Evolutionary conservation across 2,329 filamentous ascomycete genomes (phyloP), one percentile per base, ranked within the genome.

Genomic region (Aspergillus spinulosporus): DNA sequence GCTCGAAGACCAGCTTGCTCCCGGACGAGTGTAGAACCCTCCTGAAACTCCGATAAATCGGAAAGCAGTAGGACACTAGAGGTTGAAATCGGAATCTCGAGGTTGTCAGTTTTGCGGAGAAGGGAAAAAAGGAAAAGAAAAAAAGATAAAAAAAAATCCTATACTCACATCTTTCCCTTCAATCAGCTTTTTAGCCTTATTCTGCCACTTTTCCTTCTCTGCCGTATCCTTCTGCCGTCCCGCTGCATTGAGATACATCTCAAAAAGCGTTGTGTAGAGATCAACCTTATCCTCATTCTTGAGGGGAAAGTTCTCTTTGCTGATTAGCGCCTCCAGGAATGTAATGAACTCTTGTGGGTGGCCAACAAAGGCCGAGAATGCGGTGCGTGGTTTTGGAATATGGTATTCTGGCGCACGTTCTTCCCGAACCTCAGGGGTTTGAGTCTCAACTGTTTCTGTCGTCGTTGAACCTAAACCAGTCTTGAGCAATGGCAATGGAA

Each of bases 281-380:
- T 99, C 95, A 1, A 88, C 84, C 61, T 86, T 89, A 69, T 97
- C 89, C 6, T 85, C 82, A 36, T 89, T 81, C 15, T 85, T 85
- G n/a, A 96, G 21, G 21, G 21, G 21, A 21, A 21, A 74, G 21
- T 83, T 82, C 15, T 86, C 80, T 56, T 92, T 87, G 49, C 86
- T 78, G 4, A 96, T 83, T 59, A 93, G 92, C 4, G 92, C 91
- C 74, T 99, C 93, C 0, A 99, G 80, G 69, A 99, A 99, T 12
- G 86, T 79, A 60, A 97, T 93, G 65, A 99, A 97, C 67, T 97
- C 87, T 56, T 92, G 85, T 0, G 94, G 84, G 68, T 97, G 92
- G 66, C 97, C 94, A 58, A 99, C 92, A 67, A 99, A 99, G 0
- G 90, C 93, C 1, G 94, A 97, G 67, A 99, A 99, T 0, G 94